A percentile compares a stretch with the other conserved stretches of the same genome.
These are phyloP conservation scores for Globisporangium apiculatum DNA, from an alignment of 352 stramenopile genomes.

Conservation along the genomic window DNA sequence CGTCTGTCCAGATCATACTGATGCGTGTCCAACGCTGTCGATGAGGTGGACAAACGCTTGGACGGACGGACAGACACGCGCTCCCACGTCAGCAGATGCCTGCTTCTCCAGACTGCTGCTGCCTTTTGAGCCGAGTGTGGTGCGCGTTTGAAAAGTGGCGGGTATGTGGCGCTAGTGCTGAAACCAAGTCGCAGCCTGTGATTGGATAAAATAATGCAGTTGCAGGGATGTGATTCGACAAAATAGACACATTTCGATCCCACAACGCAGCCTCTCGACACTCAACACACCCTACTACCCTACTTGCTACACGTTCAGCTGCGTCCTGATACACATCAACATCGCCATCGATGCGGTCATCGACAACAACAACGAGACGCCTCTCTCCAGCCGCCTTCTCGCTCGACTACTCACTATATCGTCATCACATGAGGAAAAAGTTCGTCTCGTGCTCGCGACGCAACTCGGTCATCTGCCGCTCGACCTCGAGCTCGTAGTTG, in stretches of 20 bases:
- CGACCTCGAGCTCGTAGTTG: constrained; percentile 43
- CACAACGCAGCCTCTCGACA: too few relatives aligned
- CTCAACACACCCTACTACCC: neutral
- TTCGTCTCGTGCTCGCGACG: constrained; percentile 58
- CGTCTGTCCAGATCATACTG: constrained; percentile 48
- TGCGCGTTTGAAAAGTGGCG: neutral
- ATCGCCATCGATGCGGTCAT: neutral
- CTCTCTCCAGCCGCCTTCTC: neutral
- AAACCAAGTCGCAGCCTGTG: too few relatives aligned
- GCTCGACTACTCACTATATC: neutral
- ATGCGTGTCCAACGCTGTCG: too few relatives aligned
- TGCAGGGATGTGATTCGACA: too few relatives aligned
- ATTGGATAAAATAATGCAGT: too few relatives aligned
- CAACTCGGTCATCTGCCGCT: constrained; percentile 42
- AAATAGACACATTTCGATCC: too few relatives aligned
- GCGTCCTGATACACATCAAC: too few relatives aligned
- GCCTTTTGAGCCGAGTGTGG: neutral
- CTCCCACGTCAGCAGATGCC: too few relatives aligned
- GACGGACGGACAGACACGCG: too few relatives aligned
- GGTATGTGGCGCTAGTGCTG: too few relatives aligned
- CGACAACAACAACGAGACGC: neutral
- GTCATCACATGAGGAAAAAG: constrained; percentile 38
- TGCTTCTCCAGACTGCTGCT: too few relatives aligned
- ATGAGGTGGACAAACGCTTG: too few relatives aligned
- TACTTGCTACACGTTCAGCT: neutral